Evolutionary conservation across 108 stramenopile genomes (phyloP).

Genomic region (Phaeodactylum tricornutum): DNA sequence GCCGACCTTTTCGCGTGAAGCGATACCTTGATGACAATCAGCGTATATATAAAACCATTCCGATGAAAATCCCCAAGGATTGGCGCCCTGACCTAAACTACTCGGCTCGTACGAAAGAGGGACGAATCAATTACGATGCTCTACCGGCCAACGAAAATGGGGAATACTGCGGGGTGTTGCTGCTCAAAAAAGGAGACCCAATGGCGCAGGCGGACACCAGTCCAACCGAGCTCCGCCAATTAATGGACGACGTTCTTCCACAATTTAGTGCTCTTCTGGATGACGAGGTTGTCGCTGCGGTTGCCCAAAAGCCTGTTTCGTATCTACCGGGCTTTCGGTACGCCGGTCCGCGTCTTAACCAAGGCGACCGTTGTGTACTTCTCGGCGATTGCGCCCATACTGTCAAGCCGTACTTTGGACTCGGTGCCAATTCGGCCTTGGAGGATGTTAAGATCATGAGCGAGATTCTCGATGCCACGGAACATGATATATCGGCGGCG

Average conservation of each 20-base stretch:
- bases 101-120: slow-evolving; percentile 50
- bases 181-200: slow-evolving; percentile 56
- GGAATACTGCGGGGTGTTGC: slow-evolving; percentile 71
- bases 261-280: slow-evolving; percentile 59
- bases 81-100: slow-evolving; percentile 80
- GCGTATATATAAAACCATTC: slow-evolving; percentile 78
- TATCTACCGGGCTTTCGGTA: slow-evolving; percentile 78
- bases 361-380: slow-evolving; percentile 48
- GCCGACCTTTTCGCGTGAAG: slow-evolving; percentile 41
- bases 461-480: slow-evolving; percentile 14
- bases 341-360: slow-evolving; percentile 61
- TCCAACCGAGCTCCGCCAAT: slow-evolving; percentile 35
- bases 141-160: slow-evolving; percentile 67
- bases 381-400: slow-evolving; percentile 84
- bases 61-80: slow-evolving; percentile 50
- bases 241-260: slow-evolving; percentile 64
- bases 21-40: slow-evolving; percentile 62
- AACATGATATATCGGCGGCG: slow-evolving; percentile 26
- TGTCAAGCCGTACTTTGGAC: slow-evolving; percentile 91
- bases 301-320: slow-evolving; percentile 60
- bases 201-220: slow-evolving; percentile 44
- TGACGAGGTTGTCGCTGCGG: slow-evolving; percentile 44
- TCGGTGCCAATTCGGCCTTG: slow-evolving; percentile 89
- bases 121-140: slow-evolving; percentile 67
- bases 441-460: slow-evolving; percentile 71